Evolutionary conservation across 2,329 filamentous ascomycete genomes (phyloP).

Genomic region (Calonectria pseudoreteaudii): DNA sequence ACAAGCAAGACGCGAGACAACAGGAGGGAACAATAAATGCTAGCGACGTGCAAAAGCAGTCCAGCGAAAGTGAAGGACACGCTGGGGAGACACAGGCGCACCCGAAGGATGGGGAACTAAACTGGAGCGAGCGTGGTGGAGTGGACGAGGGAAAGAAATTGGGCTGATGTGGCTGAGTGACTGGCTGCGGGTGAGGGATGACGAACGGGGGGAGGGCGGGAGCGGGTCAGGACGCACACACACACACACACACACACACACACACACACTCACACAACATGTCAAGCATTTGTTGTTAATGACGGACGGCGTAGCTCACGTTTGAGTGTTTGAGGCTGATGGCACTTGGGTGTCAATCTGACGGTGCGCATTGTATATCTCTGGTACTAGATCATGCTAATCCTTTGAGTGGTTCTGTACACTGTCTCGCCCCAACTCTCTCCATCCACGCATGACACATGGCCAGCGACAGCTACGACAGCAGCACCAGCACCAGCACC

Average conservation of each 20-base stretch:
- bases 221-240: conserved; percentile 2
- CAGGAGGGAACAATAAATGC: not conserved
- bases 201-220: conserved; percentile 11
- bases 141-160: conserved; percentile 21
- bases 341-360: not conserved
- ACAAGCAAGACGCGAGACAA: not conserved
- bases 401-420: not conserved
- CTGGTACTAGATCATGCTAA: not conserved
- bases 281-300: not conserved
- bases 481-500: not conserved
- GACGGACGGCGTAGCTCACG: not conserved
- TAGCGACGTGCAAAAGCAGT: not conserved
- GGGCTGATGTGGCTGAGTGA: conserved; percentile 25
- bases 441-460: not conserved
- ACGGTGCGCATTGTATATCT: conserved; percentile 5
- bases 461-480: not conserved
- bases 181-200: conserved; percentile 23
- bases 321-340: conserved; percentile 6
- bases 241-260: conserved; percentile 1
- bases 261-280: not conserved
- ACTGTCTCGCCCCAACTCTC: not conserved
- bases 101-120: conserved; percentile 1
- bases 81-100: not conserved
- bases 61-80: not conserved
- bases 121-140: conserved; percentile 11